phyloP scores from a whole-genome alignment of 2,329 filamentous ascomycete species.

The Cytospora paraplurivora region DNA sequence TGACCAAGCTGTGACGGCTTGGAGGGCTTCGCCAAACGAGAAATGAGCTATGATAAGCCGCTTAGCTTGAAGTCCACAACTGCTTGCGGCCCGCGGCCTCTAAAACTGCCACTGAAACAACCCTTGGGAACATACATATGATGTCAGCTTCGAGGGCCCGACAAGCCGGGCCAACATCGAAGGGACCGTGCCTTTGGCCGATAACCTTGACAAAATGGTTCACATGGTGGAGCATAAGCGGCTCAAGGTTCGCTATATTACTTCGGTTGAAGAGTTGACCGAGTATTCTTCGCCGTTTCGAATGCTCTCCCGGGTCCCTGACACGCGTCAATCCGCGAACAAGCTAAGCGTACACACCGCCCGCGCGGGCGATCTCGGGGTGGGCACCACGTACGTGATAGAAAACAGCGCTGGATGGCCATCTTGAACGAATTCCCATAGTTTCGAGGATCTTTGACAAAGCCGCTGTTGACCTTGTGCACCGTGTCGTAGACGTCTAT shows the following conservation, averaged over 20 bases:
- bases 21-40: constrained; percentile 33
- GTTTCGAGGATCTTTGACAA: constrained; percentile 33
- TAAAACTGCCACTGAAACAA: not conserved
- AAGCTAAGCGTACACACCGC: too few relatives aligned
- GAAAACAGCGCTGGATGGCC: constrained; percentile 36
- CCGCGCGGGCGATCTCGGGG: not conserved
- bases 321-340: constrained; percentile 11
- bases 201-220: constrained; percentile 26
- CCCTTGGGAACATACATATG: constrained; percentile 21
- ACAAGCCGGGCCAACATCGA: constrained; percentile 19
- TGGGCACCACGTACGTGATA: constrained; percentile 30
- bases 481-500: constrained; percentile 33
- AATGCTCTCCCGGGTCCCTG: constrained; percentile 34
- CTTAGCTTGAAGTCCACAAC: not conserved
- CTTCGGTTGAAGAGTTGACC: constrained; percentile 36
- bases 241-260: constrained; percentile 34
- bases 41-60: constrained; percentile 31
- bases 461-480: constrained; percentile 34
- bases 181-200: not conserved
- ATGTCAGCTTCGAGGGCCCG: constrained; percentile 22
- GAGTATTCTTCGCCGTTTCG: constrained; percentile 36
- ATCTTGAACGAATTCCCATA: constrained; percentile 37
- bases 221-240: constrained; percentile 33
- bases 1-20: constrained; percentile 33
- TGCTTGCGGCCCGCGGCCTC: too few relatives aligned